Percentiles rank a stretch among this genome's conserved stretches.
Evolutionary conservation across 2,329 filamentous ascomycete species (phyloP).

Genomic region (Fusarium sp.): DNA sequence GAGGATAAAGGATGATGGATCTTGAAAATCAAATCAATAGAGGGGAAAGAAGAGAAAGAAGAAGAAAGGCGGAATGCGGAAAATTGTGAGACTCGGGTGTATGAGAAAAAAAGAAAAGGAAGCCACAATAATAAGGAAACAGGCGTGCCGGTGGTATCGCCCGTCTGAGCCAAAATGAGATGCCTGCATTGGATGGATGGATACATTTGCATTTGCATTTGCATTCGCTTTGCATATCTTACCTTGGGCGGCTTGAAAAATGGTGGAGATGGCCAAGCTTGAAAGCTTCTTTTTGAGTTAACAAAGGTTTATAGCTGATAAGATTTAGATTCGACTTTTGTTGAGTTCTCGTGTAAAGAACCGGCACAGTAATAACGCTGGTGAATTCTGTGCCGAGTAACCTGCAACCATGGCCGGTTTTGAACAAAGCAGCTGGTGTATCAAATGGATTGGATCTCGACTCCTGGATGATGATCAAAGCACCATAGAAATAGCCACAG

Average conservation of each 20-base stretch:
- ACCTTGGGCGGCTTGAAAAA: neutral
- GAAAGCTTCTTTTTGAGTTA: conserved; percentile 18
- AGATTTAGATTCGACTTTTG: neutral
- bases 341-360: neutral
- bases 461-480: conserved; percentile 19
- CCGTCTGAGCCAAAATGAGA: conserved; percentile 16
- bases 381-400: conserved; percentile 6
- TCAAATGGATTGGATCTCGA: conserved; percentile 9
- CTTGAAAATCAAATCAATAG: neutral
- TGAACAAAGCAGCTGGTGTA: conserved; percentile 11
- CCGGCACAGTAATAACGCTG: neutral
- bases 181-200: neutral
- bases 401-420: conserved; percentile 8
- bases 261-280: conserved; percentile 20
- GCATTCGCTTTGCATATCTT: conserved; percentile 8
- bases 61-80: neutral
- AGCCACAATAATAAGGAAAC: neutral
- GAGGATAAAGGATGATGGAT: neutral
- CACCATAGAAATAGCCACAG: neutral
- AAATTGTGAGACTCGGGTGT: conserved; percentile 15
- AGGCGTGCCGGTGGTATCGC: neutral
- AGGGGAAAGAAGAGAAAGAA: neutral
- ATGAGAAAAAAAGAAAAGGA: conserved; percentile 12
- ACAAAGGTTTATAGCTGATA: neutral
- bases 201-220: neutral